Evolutionary conservation across 768 basidiomycete genomes (phyloP).

Genomic region (Psilocybe cyanescens): DNA sequence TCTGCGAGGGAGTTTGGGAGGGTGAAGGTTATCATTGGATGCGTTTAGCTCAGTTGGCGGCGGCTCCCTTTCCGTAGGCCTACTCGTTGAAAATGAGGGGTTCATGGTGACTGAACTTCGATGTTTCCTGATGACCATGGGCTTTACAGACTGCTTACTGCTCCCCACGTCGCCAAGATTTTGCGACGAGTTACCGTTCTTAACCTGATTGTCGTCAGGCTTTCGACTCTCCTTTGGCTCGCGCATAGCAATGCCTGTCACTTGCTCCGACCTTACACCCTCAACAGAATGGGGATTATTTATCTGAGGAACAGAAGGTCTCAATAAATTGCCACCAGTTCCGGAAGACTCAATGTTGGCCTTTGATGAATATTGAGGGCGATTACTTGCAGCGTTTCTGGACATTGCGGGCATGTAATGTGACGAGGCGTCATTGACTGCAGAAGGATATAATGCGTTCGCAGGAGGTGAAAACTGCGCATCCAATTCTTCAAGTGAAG

Average conservation of each 20-base stretch:
- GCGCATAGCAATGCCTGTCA: constrained; percentile 57
- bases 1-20: constrained; percentile 9
- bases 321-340: constrained; percentile 22
- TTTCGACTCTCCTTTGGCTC: constrained; percentile 32
- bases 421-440: constrained; percentile 20
- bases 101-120: constrained; percentile 52
- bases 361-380: constrained; percentile 10
- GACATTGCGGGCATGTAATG: constrained; percentile 14
- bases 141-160: constrained; percentile 18
- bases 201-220: constrained; percentile 5
- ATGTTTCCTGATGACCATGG: constrained; percentile 54
- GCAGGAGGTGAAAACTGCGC: constrained; percentile 35
- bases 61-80: neutral
- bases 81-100: constrained; percentile 21
- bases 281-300: constrained; percentile 31
- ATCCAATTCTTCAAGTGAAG: constrained; percentile 86
- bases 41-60: neutral
- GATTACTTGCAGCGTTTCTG: neutral
- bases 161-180: neutral
- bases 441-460: constrained; percentile 27
- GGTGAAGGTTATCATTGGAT: constrained; percentile 6
- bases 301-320: constrained; percentile 21
- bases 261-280: constrained; percentile 58
- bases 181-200: neutral
- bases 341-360: constrained; percentile 18